Evolutionary conservation across 345 rosid species (phyloP).

Genomic region (Clarkia xantiana): DNA sequence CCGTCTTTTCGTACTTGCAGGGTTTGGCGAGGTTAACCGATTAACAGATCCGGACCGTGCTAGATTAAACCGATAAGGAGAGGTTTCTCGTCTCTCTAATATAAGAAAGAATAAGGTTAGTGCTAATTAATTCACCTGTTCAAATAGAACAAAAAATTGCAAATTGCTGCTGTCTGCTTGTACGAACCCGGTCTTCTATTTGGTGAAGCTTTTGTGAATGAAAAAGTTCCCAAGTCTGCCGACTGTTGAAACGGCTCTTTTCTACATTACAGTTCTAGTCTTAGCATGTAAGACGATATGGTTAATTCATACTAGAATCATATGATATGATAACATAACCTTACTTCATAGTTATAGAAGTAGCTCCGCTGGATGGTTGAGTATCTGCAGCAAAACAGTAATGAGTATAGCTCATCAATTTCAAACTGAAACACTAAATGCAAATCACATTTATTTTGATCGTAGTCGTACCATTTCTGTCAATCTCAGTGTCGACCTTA

Average conservation of each 20-base stretch:
- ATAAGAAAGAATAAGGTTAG: background rate
- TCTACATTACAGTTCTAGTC: conserved; percentile 14
- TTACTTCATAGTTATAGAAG: conserved; percentile 9
- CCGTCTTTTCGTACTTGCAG: conserved; percentile 10
- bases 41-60: conserved; percentile 31
- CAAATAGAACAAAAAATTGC: background rate
- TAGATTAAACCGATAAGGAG: conserved; percentile 40
- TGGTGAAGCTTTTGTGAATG: conserved; percentile 19
- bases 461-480: too few species aligned
- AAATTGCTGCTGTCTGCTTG: background rate
- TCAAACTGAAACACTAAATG: too few species aligned
- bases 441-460: too few species aligned
- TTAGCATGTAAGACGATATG: background rate
- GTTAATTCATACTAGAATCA: background rate
- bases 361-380: background rate
- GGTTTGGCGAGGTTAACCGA: conserved; percentile 40
- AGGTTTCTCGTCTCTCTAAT: conserved; percentile 33
- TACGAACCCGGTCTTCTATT: conserved; percentile 24
- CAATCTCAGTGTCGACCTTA: too few species aligned
- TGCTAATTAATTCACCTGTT: background rate
- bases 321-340: background rate
- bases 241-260: conserved; percentile 7
- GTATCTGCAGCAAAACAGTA: conserved; percentile 2
- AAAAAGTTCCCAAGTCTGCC: conserved; percentile 22
- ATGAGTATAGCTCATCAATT: background rate